Evolutionary conservation across 2,329 filamentous ascomycete genomes (phyloP).

Genomic region (Fusarium redolens): DNA sequence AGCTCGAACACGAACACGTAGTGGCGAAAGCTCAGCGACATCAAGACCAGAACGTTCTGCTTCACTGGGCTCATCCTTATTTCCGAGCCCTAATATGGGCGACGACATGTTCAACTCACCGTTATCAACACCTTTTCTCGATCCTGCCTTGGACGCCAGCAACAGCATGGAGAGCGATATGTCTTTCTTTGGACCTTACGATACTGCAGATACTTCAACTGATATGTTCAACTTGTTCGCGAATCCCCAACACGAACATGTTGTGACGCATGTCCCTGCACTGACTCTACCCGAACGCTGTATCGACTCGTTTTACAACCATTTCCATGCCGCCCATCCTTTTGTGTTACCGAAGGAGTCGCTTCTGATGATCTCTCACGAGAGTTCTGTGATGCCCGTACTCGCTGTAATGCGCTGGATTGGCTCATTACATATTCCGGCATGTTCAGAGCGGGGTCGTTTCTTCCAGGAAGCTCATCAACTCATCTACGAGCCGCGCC

Average conservation of each 20-base stretch:
- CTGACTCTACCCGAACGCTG: conserved; percentile 62
- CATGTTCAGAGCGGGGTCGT: conserved; percentile 57
- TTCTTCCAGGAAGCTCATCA: conserved; percentile 70
- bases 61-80: conserved; percentile 14
- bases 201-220: conserved; percentile 38
- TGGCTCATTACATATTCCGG: conserved; percentile 66
- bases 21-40: conserved; percentile 52
- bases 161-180: conserved; percentile 18
- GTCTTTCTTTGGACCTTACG: conserved; percentile 29
- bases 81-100: conserved; percentile 24
- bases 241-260: conserved; percentile 19
- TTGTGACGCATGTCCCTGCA: conserved; percentile 38
- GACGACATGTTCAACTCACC: conserved; percentile 30
- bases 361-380: conserved; percentile 61
- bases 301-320: conserved; percentile 67
- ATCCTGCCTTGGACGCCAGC: conserved; percentile 5
- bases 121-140: conserved; percentile 34
- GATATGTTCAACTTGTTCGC: conserved; percentile 37
- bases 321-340: conserved; percentile 69
- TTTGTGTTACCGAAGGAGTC: conserved; percentile 66
- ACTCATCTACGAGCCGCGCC: conserved; percentile 59
- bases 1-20: conserved; percentile 24
- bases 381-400: conserved; percentile 61
- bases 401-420: conserved; percentile 67
- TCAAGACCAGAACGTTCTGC: conserved; percentile 50